phyloP scores from a whole-genome alignment of 139 green algal genomes.

The Coelastrella sp. region DNA sequence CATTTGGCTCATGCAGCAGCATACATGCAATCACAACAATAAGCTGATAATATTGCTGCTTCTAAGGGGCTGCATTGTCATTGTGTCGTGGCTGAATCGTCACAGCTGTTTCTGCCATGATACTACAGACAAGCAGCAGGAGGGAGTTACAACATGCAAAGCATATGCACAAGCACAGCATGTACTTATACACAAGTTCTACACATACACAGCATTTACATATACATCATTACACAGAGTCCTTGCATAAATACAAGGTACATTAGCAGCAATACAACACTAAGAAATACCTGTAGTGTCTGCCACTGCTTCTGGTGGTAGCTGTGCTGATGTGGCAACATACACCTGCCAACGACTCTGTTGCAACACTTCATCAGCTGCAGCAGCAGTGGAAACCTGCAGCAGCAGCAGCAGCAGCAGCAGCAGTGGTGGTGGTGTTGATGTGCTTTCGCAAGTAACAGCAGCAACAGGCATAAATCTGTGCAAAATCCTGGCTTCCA shows the following conservation, averaged over 20 bases:
- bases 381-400: neutral
- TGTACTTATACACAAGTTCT: neutral
- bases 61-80: too few relatives aligned
- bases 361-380: neutral
- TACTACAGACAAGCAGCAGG: too few relatives aligned
- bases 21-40: too few relatives aligned
- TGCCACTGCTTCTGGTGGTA: slow-evolving; percentile 65
- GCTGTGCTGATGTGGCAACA: slow-evolving; percentile 20
- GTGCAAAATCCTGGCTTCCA: too few relatives aligned
- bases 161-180: too few relatives aligned
- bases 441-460: neutral
- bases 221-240: too few relatives aligned
- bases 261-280: neutral
- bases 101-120: too few relatives aligned
- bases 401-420: slow-evolving; percentile 54
- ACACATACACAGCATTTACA: neutral
- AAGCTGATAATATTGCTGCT: too few relatives aligned
- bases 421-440: neutral
- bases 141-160: too few relatives aligned
- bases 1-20: too few relatives aligned
- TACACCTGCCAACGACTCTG: slow-evolving; percentile 21
- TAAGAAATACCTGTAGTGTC: slow-evolving; percentile 86
- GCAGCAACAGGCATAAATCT: neutral
- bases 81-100: too few relatives aligned
- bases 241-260: neutral